Evolutionary conservation across 139 green algal genomes (phyloP), one percentile per base, ranked within the genome.

Genomic region (Coelastrella sp.): DNA sequence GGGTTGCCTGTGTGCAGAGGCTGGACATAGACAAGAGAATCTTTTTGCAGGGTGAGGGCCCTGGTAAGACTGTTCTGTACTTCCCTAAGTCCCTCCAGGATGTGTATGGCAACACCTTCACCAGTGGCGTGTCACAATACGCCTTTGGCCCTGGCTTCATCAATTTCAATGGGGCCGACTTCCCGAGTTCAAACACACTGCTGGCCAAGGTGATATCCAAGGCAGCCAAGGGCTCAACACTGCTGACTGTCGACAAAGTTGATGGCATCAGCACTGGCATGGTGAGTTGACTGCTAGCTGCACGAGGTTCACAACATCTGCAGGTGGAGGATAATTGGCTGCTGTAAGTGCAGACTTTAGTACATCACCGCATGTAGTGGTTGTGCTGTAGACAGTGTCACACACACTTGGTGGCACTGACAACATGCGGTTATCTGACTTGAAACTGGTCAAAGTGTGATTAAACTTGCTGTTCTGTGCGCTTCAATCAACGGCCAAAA

Each of bases 21-120:
- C 78, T 84, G 38, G 78, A 84, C 60, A 84, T 76, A 48, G 78
- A 76, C 78, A 84, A 84, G 78, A 59, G 60, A 23, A 50, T 84
- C 2, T 84, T 84, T 25, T 64, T 84, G 25, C 38, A 60, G 25
- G 78, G 78, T 6, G 78, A 75, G 21, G 78, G 78, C 7, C 38
- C 78, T 34, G 78, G 40, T 38, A 45, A 76, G 38, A 84, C 78
- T 2, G 32, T 75, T 15, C 37, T 84, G 51, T 84, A 50, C 78
- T 84, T 84, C 40, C 78, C 78, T 17, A 84, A 76, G 60, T 84
- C 78, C 2, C 60, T 84, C 8, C 60, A 15, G 21, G 57, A 84
- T n/a, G n/a, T 76, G n/a, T 84, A 84, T 50, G 57, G 78, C 38
- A 84, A 84, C 78, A 84, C 60, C 27, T 84, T 48, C 32, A 45